Evolutionary conservation across 257 asterid genomes (phyloP).

Genomic region (Nicotiana benthamiana): DNA sequence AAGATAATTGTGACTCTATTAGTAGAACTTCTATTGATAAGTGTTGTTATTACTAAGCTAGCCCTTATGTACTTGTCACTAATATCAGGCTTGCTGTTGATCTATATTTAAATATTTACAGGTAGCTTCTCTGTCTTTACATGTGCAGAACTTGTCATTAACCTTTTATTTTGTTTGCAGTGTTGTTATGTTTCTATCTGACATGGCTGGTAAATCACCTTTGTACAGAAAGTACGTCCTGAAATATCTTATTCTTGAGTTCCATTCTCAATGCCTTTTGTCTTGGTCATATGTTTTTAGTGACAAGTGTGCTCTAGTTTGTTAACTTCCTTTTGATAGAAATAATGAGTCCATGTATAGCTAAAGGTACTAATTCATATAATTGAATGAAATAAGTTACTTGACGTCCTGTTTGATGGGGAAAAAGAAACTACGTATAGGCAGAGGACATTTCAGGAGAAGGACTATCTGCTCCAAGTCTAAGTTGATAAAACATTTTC

Average conservation of each 20-base stretch:
- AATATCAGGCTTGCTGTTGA: not conserved
- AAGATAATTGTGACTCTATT: not conserved
- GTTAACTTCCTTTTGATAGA: not conserved
- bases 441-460: not conserved
- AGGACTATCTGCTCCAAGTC: not conserved
- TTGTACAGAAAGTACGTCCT: conserved; percentile 81
- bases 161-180: conserved; percentile 42
- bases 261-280: not conserved
- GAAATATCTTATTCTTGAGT: not conserved
- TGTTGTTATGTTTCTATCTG: conserved; percentile 76
- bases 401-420: not conserved
- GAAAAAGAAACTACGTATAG: not conserved
- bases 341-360: not conserved
- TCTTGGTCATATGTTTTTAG: conserved; percentile 1
- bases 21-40: not conserved
- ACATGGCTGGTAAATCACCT: conserved; percentile 91
- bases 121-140: not conserved
- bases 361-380: not conserved
- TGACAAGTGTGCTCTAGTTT: not conserved
- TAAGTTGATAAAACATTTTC: not conserved
- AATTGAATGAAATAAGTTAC: not conserved
- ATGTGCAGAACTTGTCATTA: not conserved
- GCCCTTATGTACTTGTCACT: not conserved
- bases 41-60: not conserved
- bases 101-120: not conserved